phyloP scores from a whole-genome alignment of 164 flowering plant genomes.

The Umbilicus rupestris region DNA sequence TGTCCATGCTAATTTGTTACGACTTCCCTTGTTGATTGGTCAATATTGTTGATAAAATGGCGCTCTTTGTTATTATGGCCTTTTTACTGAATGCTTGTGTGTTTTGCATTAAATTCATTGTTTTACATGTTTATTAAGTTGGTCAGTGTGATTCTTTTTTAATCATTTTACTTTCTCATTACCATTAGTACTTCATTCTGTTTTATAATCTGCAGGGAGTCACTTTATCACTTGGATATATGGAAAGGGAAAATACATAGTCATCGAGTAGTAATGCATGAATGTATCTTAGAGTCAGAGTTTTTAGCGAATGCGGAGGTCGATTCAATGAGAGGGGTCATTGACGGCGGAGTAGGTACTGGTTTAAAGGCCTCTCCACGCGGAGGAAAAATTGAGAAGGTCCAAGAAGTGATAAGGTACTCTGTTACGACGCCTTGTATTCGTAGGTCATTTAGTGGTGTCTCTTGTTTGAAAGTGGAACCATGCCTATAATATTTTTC shows the following conservation, averaged over 20 bases:
- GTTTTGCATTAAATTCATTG: background rate
- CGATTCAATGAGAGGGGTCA: constrained; percentile 97
- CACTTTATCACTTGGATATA: constrained; percentile 12
- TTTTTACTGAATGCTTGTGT: no score
- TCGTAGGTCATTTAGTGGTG: background rate
- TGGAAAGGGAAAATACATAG: constrained; percentile 24
- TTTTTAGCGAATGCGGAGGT: constrained; percentile 80
- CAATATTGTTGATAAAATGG: no score
- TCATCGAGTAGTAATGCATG: constrained; percentile 62
- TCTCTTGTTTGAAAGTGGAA: background rate
- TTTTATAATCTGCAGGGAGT: background rate
- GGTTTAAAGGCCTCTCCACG: constrained; percentile 75
- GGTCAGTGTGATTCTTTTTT: background rate
- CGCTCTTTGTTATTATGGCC: no score
- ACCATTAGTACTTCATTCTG: background rate
- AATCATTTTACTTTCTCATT: background rate
- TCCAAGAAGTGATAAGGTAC: constrained; percentile 87
- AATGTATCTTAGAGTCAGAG: constrained; percentile 51
- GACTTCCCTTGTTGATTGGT: no score
- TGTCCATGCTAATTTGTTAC: no score
- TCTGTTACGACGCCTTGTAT: background rate
- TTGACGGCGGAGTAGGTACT: constrained; percentile 69
- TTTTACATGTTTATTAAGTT: background rate
- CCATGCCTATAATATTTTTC: constrained; percentile 7
- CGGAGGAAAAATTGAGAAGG: constrained; percentile 76